Conservation (phyloP, 169 alveolate genomes). For the Plasmodium vinckei region DNA sequence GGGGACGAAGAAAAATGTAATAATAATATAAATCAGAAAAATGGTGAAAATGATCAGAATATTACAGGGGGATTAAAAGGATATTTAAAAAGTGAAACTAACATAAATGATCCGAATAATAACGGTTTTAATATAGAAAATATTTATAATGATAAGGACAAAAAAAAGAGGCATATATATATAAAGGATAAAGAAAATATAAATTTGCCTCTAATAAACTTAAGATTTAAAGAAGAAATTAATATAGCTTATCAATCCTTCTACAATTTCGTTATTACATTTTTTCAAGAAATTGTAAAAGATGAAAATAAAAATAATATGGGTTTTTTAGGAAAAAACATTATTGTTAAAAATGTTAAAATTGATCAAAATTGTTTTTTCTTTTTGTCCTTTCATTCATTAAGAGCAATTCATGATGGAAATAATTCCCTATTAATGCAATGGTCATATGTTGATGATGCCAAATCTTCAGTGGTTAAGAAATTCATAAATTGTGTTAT, state of each 20-base stretch:
- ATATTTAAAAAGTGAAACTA: too few species aligned
- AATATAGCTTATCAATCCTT: slow-evolving; percentile 31
- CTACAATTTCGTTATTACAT: slow-evolving; percentile 73
- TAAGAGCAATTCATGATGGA: slow-evolving; percentile 77
- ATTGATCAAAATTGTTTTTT: slow-evolving; percentile 25
- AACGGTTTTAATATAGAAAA: too few species aligned
- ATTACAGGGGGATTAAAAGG: too few species aligned
- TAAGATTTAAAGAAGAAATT: slow-evolving; percentile 59
- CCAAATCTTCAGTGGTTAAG: slow-evolving; percentile 27
- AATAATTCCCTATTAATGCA: slow-evolving; percentile 29
- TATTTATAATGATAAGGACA: not conserved
- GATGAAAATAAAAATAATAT: slow-evolving; percentile 36
- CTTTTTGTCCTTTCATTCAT: slow-evolving; percentile 50
- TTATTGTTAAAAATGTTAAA: slow-evolving; percentile 61
- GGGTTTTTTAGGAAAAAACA: slow-evolving; percentile 34
- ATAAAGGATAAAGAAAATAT: slow-evolving; percentile 32
- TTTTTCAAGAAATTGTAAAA: slow-evolving; percentile 73
- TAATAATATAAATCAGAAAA: too few species aligned
- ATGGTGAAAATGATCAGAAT: too few species aligned
- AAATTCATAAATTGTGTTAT: slow-evolving; percentile 40
- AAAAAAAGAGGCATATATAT: not conserved
- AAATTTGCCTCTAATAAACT: slow-evolving; percentile 43
- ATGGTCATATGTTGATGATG: slow-evolving; percentile 73
- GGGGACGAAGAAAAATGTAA: too few species aligned
- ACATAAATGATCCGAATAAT: too few species aligned